Conservation (phyloP, 139 green algal genomes). For the Chlamydomonas incerta region DNA sequence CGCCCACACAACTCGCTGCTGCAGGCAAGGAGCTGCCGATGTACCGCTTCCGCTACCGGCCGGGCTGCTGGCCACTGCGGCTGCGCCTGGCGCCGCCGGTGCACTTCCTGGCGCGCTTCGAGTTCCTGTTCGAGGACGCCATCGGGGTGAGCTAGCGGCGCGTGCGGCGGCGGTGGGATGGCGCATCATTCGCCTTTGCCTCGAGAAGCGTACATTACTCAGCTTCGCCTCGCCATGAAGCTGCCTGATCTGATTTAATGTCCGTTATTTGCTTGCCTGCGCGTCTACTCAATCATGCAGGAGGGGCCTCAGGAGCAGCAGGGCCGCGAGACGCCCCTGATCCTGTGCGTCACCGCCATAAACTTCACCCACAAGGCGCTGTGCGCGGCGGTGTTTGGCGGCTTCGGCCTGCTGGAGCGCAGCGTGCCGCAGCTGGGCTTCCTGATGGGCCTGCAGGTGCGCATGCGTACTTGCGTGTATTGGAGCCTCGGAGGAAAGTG, state of each 20-base stretch:
- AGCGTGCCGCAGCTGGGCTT: not conserved
- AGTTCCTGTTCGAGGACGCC: conserved; percentile 39
- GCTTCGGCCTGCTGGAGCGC: not conserved
- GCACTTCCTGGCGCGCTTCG: conserved; percentile 22
- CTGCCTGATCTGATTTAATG: not conserved
- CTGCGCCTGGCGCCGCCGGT: conserved; percentile 8
- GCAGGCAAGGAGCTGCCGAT: conserved; percentile 29
- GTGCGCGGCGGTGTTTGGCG: not conserved
- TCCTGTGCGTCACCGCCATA: not conserved
- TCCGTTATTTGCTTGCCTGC: no score
- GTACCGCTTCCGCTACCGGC: conserved; percentile 5
- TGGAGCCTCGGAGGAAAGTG: no score
- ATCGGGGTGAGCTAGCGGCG: not conserved
- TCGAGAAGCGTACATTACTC: not conserved
- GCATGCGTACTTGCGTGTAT: no score
- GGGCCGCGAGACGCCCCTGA: conserved; percentile 14
- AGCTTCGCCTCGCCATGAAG: no score
- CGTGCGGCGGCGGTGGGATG: not conserved
- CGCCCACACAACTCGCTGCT: no score
- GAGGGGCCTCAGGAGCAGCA: not conserved
- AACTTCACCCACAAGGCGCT: conserved; percentile 27
- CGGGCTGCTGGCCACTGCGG: conserved; percentile 30
- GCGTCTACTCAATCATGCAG: not conserved
- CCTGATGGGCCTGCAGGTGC: not conserved
- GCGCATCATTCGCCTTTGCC: no score